These are phyloP conservation scores for Coniferiporia weirii DNA, from an alignment of 1,284 basidiomycete genomes.

Conservation along the genomic window DNA sequence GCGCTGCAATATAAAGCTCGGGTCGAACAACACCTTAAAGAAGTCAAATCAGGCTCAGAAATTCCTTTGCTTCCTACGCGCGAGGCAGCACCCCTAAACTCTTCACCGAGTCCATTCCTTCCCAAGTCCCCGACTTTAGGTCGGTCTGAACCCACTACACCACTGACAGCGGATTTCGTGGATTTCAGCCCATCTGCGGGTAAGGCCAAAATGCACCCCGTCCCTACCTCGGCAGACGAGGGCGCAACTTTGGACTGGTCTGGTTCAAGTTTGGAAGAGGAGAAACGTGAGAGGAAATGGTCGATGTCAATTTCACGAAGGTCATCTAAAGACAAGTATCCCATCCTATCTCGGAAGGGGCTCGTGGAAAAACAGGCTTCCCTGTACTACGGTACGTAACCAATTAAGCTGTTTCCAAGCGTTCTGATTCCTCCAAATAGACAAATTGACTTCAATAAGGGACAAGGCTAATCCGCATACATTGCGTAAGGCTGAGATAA, in stretches of 20 bases:
- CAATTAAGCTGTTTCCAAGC: slow-evolving; percentile 5
- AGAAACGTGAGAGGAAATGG: slow-evolving; percentile 56
- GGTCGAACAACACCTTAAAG: slow-evolving; percentile 16
- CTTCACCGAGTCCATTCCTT: slow-evolving; percentile 32
- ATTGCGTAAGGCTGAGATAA: slow-evolving; percentile 58
- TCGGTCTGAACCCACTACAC: slow-evolving; percentile 20
- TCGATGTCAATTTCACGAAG: slow-evolving; percentile 50
- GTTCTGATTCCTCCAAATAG: slow-evolving; percentile 32
- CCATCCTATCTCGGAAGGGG: slow-evolving; percentile 33
- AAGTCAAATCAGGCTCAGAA: slow-evolving; percentile 23
- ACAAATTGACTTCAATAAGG: slow-evolving; percentile 51
- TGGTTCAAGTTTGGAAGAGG: slow-evolving; percentile 44
- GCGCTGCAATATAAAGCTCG: slow-evolving; percentile 17
- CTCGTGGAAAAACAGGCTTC: slow-evolving; percentile 46
- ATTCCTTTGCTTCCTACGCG: slow-evolving; percentile 29
- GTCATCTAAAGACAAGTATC: slow-evolving; percentile 50
- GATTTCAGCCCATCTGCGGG: slow-evolving; percentile 69
- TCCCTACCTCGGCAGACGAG: slow-evolving; percentile 60
- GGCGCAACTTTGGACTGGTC: slow-evolving; percentile 70
- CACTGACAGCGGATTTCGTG: slow-evolving; percentile 37
- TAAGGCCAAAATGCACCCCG: slow-evolving; percentile 39
- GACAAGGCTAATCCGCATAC: slow-evolving; percentile 46
- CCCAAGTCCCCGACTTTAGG: slow-evolving; percentile 18
- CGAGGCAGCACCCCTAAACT: slow-evolving; percentile 22
- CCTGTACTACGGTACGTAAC: slow-evolving; percentile 39